Conservation (phyloP, 495 filamentous ascomycete species). For the Thozetella sp. region DNA sequence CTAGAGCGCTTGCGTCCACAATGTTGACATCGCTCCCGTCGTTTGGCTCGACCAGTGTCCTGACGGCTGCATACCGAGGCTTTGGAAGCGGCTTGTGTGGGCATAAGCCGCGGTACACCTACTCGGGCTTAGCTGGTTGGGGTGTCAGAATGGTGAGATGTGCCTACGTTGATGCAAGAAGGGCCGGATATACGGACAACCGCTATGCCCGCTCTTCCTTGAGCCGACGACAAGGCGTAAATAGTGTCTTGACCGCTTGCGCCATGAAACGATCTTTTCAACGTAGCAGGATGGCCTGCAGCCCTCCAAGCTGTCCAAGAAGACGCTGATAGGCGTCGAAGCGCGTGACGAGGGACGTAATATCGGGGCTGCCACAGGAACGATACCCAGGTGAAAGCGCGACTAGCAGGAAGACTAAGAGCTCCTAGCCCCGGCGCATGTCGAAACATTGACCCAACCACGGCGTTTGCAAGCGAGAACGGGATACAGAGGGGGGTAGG, state of each 20-base stretch:
- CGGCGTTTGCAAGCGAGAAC: background rate
- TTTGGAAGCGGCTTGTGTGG: slow-evolving; percentile 63
- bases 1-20: slow-evolving; percentile 79
- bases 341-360: background rate
- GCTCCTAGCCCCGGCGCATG: slow-evolving; percentile 25
- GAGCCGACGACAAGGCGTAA: slow-evolving; percentile 87
- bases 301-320: background rate
- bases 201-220: slow-evolving; percentile 88
- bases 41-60: slow-evolving; percentile 69
- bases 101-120: slow-evolving; percentile 82
- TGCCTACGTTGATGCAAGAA: slow-evolving; percentile 65
- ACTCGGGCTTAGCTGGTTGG: background rate
- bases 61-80: slow-evolving; percentile 75
- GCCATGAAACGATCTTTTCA: background rate
- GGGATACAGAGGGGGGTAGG: background rate
- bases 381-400: background rate
- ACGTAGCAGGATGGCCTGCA: background rate
- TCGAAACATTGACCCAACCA: slow-evolving; percentile 30
- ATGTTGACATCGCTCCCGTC: slow-evolving; percentile 39
- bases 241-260: slow-evolving; percentile 64
- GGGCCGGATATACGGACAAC: slow-evolving; percentile 87
- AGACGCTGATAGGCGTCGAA: slow-evolving; percentile 8
- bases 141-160: slow-evolving; percentile 6
- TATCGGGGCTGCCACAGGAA: background rate
- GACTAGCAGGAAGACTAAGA: slow-evolving; percentile 2